phyloP scores from a whole-genome alignment of 345 rosid genomes.

The Lepidium didymum region DNA sequence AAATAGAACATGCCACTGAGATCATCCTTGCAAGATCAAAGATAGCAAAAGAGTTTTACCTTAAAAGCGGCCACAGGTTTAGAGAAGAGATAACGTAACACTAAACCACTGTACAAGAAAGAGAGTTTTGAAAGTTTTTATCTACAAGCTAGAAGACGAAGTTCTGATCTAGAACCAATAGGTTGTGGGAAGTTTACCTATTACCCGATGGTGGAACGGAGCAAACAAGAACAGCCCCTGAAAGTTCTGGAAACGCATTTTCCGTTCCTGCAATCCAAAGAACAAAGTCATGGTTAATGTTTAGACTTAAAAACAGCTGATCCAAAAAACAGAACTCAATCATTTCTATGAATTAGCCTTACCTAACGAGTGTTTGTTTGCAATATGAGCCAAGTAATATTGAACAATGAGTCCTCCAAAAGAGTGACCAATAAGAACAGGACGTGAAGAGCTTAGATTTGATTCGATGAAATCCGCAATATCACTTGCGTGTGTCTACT shows the following conservation, averaged over 20 bases:
- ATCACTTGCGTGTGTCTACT: constrained; percentile 90
- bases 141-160: constrained; percentile 1
- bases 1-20: not conserved
- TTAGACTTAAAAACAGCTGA: not conserved
- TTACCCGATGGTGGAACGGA: constrained; percentile 95
- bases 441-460: constrained; percentile 42
- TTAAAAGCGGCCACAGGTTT: constrained; percentile 84
- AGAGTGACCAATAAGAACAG: constrained; percentile 82
- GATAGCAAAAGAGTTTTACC: constrained; percentile 34
- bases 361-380: constrained; percentile 36
- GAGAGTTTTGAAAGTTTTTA: not conserved
- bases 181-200: constrained; percentile 44
- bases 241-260: constrained; percentile 48
- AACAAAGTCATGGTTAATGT: not conserved
- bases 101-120: constrained; percentile 56
- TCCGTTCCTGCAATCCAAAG: constrained; percentile 28
- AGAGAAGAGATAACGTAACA: constrained; percentile 80
- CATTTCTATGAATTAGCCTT: not conserved
- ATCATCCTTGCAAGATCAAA: not conserved
- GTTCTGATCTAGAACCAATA: not conserved
- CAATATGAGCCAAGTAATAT: constrained; percentile 56
- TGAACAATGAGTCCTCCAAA: constrained; percentile 88
- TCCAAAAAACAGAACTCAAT: not conserved
- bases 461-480: constrained; percentile 62
- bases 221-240: constrained; percentile 67